phyloP scores from a whole-genome alignment of 2,329 filamentous ascomycete genomes.

The Monosporascus sp. region DNA sequence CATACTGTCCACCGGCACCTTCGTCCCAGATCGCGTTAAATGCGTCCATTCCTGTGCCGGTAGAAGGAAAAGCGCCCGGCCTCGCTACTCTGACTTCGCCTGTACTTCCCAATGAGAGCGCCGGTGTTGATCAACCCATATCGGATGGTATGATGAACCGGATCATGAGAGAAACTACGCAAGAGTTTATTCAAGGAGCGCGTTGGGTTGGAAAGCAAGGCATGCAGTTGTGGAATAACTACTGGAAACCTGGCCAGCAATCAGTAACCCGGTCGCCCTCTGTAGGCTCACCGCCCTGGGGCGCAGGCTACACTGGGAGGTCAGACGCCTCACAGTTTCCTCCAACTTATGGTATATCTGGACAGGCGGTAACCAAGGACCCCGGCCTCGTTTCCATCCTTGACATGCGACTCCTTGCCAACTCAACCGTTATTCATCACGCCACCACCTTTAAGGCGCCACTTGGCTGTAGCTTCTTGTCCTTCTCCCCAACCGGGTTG shows the following conservation, averaged over 20 bases:
- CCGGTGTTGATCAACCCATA: conserved; percentile 67
- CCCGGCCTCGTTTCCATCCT: conserved; percentile 71
- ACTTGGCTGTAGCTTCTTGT: conserved; percentile 75
- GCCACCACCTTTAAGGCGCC: conserved; percentile 66
- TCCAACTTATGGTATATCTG: conserved; percentile 64
- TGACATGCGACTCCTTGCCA: conserved; percentile 59
- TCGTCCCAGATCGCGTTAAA: conserved; percentile 67
- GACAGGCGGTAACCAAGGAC: conserved; percentile 57
- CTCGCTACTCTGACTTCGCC: conserved; percentile 60
- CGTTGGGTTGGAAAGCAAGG: conserved; percentile 76
- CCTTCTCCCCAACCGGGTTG: conserved; percentile 69
- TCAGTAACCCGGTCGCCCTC: conserved; percentile 40
- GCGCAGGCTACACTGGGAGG: conserved; percentile 38
- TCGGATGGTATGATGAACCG: conserved; percentile 69
- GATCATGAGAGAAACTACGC: conserved; percentile 72
- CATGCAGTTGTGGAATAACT: conserved; percentile 72
- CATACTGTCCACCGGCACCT: conserved; percentile 68
- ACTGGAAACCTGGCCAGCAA: conserved; percentile 60
- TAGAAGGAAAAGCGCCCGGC: conserved; percentile 51
- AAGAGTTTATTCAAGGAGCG: conserved; percentile 70
- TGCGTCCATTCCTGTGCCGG: conserved; percentile 56
- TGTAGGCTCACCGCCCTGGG: conserved; percentile 42
- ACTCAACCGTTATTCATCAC: conserved; percentile 52
- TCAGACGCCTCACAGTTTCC: conserved; percentile 58
- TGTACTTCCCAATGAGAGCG: conserved; percentile 61